A percentile compares a stretch with the other conserved stretches of the same genome.
Evolutionary conservation across 805 yeast genomes (phyloP).

Genomic region (Candida coleopterorum): DNA sequence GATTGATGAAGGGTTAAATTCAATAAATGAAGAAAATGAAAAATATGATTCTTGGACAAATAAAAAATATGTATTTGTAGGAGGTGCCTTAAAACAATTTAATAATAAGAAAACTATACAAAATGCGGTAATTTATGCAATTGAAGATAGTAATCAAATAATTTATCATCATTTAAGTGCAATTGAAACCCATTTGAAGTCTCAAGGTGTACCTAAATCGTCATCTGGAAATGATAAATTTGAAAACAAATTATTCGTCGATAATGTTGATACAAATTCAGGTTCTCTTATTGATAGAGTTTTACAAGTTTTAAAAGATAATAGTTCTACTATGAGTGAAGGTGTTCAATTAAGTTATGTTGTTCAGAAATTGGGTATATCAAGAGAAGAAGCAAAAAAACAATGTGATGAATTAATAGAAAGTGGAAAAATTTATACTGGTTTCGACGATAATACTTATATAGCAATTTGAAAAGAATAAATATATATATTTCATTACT

Average conservation of each 20-base stretch:
- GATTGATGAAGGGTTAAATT: conserved; percentile 34
- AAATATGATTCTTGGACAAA: conserved; percentile 39
- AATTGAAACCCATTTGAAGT: conserved; percentile 50
- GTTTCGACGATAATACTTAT: conserved; percentile 50
- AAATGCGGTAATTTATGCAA: conserved; percentile 52
- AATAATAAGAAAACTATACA: conserved; percentile 61
- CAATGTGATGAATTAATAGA: conserved; percentile 55
- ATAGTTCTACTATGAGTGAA: conserved; percentile 58
- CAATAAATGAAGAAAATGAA: conserved; percentile 25
- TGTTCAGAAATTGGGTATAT: conserved; percentile 49
- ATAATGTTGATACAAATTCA: conserved; percentile 20
- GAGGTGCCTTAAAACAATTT: conserved; percentile 48
- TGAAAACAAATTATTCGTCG: conserved; percentile 22
- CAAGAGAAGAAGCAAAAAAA: conserved; percentile 44
- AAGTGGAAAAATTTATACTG: conserved; percentile 64
- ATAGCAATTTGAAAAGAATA: conserved; percentile 5
- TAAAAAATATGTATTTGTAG: conserved; percentile 52
- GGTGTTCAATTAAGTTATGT: conserved; percentile 70
- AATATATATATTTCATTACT: conserved; percentile 3
- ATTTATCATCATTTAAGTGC: conserved; percentile 65
- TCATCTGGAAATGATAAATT: conserved; percentile 10
- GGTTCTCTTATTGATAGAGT: conserved; percentile 39
- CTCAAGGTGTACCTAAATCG: conserved; percentile 42
- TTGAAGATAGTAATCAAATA: conserved; percentile 64
- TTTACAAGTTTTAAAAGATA: conserved; percentile 43